Percentiles rank a stretch among this genome's conserved stretches.
phyloP scores from a whole-genome alignment of 768 basidiomycete species.

The Auriscalpium microsporum region DNA sequence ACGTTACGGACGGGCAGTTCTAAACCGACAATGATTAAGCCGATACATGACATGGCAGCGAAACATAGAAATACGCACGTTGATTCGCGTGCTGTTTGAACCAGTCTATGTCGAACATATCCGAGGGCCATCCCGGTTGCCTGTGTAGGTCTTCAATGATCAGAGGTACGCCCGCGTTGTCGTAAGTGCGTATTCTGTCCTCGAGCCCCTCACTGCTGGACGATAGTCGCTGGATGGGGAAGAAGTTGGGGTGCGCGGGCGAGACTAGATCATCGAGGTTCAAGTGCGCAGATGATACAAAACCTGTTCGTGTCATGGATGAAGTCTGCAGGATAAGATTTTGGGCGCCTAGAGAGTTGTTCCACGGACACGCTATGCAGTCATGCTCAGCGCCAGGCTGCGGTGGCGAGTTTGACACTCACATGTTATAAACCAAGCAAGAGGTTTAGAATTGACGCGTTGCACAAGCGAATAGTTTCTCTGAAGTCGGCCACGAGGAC shows the following conservation, averaged over 20 bases:
- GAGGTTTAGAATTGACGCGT: no score
- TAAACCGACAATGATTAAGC: conserved; percentile 17
- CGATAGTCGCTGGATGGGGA: conserved; percentile 30
- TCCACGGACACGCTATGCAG: no score
- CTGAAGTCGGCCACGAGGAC: no score
- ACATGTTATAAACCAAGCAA: no score
- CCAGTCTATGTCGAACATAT: conserved; percentile 50
- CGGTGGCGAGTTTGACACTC: no score
- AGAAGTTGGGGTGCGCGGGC: conserved; percentile 32
- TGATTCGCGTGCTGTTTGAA: conserved; percentile 28
- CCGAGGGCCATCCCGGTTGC: conserved; percentile 43
- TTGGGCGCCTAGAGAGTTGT: background rate
- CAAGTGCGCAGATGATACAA: conserved; percentile 34
- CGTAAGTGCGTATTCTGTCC: conserved; percentile 24
- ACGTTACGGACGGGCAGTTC: conserved; percentile 60
- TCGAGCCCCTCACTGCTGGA: conserved; percentile 19
- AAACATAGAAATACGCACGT: conserved; percentile 1
- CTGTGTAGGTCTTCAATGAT: conserved; percentile 57
- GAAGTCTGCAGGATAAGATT: background rate
- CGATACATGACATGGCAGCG: no score
- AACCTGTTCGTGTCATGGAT: background rate
- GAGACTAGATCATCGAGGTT: conserved; percentile 33
- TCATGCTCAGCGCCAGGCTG: no score
- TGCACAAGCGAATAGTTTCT: no score
- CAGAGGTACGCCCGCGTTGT: conserved; percentile 47